A percentile compares a stretch with the other conserved stretches of the same genome.
Conservation (phyloP, 1,139 yeast genomes). For the Blastobotrys capitulatus region DNA sequence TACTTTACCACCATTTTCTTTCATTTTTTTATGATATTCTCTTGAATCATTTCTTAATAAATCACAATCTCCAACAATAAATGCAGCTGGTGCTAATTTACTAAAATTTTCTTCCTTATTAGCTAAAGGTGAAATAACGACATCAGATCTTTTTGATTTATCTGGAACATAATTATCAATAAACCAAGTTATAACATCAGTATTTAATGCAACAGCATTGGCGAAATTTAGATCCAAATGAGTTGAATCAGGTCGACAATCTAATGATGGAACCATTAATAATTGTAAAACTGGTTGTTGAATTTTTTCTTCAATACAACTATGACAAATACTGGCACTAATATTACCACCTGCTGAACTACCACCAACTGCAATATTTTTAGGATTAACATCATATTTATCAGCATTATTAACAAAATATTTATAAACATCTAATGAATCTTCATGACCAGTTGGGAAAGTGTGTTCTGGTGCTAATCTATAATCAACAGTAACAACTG, state of each 20-base stretch:
- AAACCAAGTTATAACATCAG: constrained; percentile 7
- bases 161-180: constrained; percentile 6
- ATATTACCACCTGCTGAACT: constrained; percentile 45
- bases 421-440: constrained; percentile 37
- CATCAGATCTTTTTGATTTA: constrained; percentile 26
- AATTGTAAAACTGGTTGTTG: constrained; percentile 37
- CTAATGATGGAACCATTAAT: constrained; percentile 37
- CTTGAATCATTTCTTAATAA: constrained; percentile 43
- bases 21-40: constrained; percentile 39
- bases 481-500: constrained; percentile 33
- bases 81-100: constrained; percentile 38
- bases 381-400: constrained; percentile 31
- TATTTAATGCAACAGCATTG: constrained; percentile 4
- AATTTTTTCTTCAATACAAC: neutral
- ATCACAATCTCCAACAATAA: constrained; percentile 41
- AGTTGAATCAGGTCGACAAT: neutral
- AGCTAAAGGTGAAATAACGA: constrained; percentile 44
- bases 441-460: constrained; percentile 47
- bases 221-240: neutral
- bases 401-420: constrained; percentile 17
- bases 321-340: constrained; percentile 28
- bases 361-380: constrained; percentile 38
- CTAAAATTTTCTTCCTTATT: constrained; percentile 39
- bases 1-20: constrained; percentile 33
- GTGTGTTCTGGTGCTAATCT: constrained; percentile 46